Evolutionary conservation across 1,284 basidiomycete genomes (phyloP).

Genomic region (Sanghuangporus baumii): DNA sequence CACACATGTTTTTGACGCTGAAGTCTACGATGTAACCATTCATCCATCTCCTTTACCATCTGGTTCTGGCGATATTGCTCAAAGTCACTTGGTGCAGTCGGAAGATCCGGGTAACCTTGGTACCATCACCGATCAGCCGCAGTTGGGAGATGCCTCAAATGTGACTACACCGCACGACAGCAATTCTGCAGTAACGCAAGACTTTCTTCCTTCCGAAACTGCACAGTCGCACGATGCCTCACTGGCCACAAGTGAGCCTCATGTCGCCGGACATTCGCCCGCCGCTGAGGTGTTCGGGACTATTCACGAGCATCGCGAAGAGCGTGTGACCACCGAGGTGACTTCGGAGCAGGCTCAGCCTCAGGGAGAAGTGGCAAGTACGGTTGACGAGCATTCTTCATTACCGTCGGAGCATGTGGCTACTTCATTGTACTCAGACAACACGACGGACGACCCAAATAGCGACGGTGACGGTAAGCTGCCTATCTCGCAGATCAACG

Average conservation of each 20-base stretch:
- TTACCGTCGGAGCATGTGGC: neutral
- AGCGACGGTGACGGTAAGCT: neutral
- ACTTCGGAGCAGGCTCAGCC: neutral
- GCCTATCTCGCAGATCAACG: neutral
- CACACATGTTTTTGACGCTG: conserved; percentile 47
- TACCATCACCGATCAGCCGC: neutral
- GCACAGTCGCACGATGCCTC: neutral
- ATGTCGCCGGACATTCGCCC: neutral
- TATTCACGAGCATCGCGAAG: neutral
- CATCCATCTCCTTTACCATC: conserved; percentile 26
- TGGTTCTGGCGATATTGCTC: neutral
- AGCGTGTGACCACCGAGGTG: neutral
- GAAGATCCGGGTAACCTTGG: conserved; percentile 38
- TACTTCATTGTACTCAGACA: neutral
- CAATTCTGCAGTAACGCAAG: neutral
- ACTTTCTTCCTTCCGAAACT: neutral
- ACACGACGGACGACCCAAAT: neutral
- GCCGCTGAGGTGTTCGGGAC: neutral
- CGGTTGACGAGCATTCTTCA: neutral
- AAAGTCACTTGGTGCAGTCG: neutral
- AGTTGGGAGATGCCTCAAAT: neutral
- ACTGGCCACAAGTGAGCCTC: neutral
- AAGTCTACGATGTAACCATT: conserved; percentile 52
- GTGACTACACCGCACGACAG: neutral
- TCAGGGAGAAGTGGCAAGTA: neutral